Evolutionary conservation across 2,329 filamentous ascomycete species (phyloP).

Genomic region (Penicillium vulpinum): DNA sequence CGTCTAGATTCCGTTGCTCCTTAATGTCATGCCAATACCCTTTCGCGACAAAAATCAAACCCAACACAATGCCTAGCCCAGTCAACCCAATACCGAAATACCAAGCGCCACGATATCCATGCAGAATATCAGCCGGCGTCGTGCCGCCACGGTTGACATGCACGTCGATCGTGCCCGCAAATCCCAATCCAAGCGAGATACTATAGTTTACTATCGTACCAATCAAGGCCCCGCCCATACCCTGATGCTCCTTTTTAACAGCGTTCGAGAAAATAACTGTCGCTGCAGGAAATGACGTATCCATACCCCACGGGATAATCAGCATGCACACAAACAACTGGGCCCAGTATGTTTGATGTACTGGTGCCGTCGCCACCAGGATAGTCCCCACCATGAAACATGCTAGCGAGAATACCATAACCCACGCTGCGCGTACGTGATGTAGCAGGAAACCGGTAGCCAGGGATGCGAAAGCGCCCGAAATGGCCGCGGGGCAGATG

Average conservation of each 20-base stretch:
- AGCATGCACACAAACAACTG: slow-evolving; percentile 5
- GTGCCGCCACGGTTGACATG: slow-evolving; percentile 14
- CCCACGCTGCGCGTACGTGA: not conserved
- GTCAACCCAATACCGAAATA: slow-evolving; percentile 12
- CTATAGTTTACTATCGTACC: slow-evolving; percentile 16
- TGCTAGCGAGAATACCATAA: not conserved
- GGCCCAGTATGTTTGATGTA: slow-evolving; percentile 13
- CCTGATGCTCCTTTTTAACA: slow-evolving; percentile 12
- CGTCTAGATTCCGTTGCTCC: too few species aligned
- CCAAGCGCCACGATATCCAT: slow-evolving; percentile 13
- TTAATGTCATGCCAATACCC: too few species aligned
- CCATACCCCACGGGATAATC: slow-evolving; percentile 10
- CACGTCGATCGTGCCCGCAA: slow-evolving; percentile 15
- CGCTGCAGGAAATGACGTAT: slow-evolving; percentile 16
- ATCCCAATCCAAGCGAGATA: slow-evolving; percentile 18
- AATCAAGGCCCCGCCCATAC: slow-evolving; percentile 11
- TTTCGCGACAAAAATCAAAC: too few species aligned
- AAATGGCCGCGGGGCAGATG: not conserved
- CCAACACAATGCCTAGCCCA: not conserved
- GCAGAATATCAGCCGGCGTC: not conserved
- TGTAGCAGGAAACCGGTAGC: not conserved
- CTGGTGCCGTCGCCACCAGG: slow-evolving; percentile 4
- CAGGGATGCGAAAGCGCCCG: not conserved
- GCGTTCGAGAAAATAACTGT: slow-evolving; percentile 14
- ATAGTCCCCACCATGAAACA: not conserved